Evolutionary conservation across 2,329 filamentous ascomycete genomes (phyloP).

Genomic region (Ceratocystis alfenasii): DNA sequence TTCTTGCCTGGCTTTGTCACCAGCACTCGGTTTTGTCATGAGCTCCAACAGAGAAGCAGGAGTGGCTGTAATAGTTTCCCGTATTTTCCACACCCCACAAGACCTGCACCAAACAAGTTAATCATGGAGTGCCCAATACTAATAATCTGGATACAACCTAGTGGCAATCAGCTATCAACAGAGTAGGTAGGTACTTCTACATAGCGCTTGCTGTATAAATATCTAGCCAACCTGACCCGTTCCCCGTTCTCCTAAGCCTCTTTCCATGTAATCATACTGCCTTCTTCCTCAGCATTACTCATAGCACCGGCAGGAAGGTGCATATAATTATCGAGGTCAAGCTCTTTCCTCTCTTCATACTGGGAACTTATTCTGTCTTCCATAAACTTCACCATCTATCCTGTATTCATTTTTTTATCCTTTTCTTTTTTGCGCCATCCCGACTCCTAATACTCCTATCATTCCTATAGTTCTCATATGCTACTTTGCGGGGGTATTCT

Average conservation of each 20-base stretch:
- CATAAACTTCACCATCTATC: neutral
- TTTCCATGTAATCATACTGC: neutral
- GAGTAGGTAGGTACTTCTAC: neutral
- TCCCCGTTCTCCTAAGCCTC: neutral
- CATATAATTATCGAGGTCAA: neutral
- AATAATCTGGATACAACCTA: slow-evolving; percentile 12
- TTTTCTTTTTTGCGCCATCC: neutral
- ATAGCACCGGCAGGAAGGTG: neutral
- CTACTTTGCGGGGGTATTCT: neutral
- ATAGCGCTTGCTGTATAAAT: neutral
- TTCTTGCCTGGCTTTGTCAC: neutral
- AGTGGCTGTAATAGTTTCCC: neutral
- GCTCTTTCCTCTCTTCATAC: neutral
- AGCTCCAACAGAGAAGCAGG: neutral
- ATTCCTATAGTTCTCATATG: neutral
- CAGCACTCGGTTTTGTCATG: neutral
- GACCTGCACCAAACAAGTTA: slow-evolving; percentile 6
- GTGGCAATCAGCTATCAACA: slow-evolving; percentile 5
- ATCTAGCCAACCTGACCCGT: neutral
- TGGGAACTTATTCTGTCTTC: neutral
- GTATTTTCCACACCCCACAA: neutral
- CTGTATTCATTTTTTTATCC: neutral
- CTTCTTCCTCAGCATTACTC: neutral
- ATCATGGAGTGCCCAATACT: slow-evolving; percentile 5
- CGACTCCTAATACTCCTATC: neutral